These are phyloP conservation scores for Cephaloascus fragrans DNA, from an alignment of 805 yeast species.

Conservation along the genomic window DNA sequence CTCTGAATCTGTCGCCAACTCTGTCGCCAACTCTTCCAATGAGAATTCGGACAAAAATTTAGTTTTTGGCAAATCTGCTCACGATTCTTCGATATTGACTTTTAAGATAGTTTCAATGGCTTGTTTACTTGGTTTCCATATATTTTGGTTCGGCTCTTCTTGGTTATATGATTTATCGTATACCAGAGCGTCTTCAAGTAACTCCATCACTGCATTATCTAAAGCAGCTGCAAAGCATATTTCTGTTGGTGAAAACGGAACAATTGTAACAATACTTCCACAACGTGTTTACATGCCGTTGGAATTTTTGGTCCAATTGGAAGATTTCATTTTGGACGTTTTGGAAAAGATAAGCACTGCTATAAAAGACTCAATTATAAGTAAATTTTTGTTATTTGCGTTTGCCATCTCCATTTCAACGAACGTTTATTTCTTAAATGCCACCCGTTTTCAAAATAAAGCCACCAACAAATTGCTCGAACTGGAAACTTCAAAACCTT, in stretches of 20 bases:
- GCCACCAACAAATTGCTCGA: conserved; percentile 29
- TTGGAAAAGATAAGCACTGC: conserved; percentile 53
- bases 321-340: conserved; percentile 45
- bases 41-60: conserved; percentile 5
- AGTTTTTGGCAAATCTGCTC: conserved; percentile 9
- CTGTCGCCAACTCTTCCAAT: conserved; percentile 38
- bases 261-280: conserved; percentile 49
- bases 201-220: conserved; percentile 17
- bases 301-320: conserved; percentile 45
- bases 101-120: conserved; percentile 53
- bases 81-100: conserved; percentile 29
- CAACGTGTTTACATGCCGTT: conserved; percentile 49
- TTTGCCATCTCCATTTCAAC: conserved; percentile 69
- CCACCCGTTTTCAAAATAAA: conserved; percentile 59
- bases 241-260: conserved; percentile 35
- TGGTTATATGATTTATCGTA: conserved; percentile 51
- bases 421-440: conserved; percentile 79
- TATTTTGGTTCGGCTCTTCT: conserved; percentile 59
- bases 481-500: conserved; percentile 24
- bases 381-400: conserved; percentile 65
- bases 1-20: conserved; percentile 59
- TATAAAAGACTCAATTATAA: conserved; percentile 70
- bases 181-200: conserved; percentile 13
- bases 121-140: conserved; percentile 52
- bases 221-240: conserved; percentile 32